phyloP scores from a whole-genome alignment of 345 rosid species.

The Salix viminalis region DNA sequence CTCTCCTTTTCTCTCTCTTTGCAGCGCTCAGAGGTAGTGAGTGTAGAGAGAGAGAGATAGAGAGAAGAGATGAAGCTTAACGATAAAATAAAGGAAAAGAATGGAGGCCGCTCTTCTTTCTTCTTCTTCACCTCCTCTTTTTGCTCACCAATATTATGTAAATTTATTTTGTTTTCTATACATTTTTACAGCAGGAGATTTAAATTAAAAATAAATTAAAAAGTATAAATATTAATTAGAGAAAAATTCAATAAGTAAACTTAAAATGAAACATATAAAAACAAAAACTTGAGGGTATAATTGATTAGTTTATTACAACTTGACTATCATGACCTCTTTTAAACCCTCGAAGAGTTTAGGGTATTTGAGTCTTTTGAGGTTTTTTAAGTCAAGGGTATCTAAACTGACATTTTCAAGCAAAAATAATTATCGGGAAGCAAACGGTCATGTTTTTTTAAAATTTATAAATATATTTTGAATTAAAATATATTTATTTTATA shows the following conservation, averaged over 20 bases:
- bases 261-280: constrained; percentile 1
- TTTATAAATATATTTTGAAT: not conserved
- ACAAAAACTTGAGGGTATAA: constrained; percentile 22
- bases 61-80: constrained; percentile 2
- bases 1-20: constrained; percentile 30
- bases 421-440: constrained; percentile 3
- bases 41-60: constrained; percentile 4
- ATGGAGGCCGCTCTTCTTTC: constrained; percentile 30
- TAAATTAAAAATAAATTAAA: not conserved
- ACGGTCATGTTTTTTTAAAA: not conserved
- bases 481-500: not conserved
- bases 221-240: not conserved
- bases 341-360: constrained; percentile 4
- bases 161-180: not conserved
- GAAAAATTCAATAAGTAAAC: not conserved
- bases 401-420: constrained; percentile 12
- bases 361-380: not conserved
- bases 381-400: not conserved
- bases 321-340: constrained; percentile 17
- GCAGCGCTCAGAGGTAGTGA: constrained; percentile 19
- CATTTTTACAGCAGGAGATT: not conserved
- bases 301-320: not conserved
- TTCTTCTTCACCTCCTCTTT: constrained; percentile 35
- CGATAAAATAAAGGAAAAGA: constrained; percentile 12
- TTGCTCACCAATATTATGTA: constrained; percentile 23